Evolutionary conservation across 2,329 filamentous ascomycete species (phyloP).

Genomic region (Bipolaris bicolor): DNA sequence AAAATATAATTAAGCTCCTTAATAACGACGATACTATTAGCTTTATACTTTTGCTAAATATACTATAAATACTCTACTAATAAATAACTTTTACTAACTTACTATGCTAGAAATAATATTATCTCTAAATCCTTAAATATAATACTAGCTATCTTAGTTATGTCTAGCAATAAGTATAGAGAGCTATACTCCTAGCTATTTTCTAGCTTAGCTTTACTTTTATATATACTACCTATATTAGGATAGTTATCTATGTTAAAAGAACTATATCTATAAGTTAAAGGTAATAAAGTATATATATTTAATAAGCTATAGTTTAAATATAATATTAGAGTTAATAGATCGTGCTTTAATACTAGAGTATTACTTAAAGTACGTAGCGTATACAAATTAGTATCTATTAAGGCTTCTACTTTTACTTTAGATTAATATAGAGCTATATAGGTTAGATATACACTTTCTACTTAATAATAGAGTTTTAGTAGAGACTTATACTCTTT

Average conservation of each 20-base stretch:
- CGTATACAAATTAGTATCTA: not conserved
- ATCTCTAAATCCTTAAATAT: not conserved
- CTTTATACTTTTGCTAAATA: too few relatives aligned
- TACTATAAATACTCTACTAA: too few relatives aligned
- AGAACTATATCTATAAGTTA: not conserved
- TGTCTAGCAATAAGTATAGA: constrained; percentile 14
- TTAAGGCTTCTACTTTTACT: constrained; percentile 1
- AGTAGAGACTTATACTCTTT: constrained; percentile 6
- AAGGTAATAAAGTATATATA: not conserved
- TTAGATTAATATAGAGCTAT: constrained; percentile 8
- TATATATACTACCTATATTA: not conserved
- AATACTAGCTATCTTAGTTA: constrained; percentile 2
- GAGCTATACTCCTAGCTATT: constrained; percentile 13
- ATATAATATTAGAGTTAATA: too few relatives aligned
- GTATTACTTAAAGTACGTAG: constrained; percentile 3
- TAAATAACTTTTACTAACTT: too few relatives aligned
- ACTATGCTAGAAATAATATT: too few relatives aligned
- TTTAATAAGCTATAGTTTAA: not conserved
- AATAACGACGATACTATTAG: too few relatives aligned
- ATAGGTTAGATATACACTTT: constrained; percentile 9
- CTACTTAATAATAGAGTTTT: constrained; percentile 5
- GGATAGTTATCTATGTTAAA: not conserved
- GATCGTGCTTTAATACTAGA: not conserved
- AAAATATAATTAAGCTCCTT: too few relatives aligned
- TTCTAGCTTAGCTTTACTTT: constrained; percentile 5